Evolutionary conservation across 176 grass and related monocot genomes (phyloP).

Genomic region (Microstegium vimineum): DNA sequence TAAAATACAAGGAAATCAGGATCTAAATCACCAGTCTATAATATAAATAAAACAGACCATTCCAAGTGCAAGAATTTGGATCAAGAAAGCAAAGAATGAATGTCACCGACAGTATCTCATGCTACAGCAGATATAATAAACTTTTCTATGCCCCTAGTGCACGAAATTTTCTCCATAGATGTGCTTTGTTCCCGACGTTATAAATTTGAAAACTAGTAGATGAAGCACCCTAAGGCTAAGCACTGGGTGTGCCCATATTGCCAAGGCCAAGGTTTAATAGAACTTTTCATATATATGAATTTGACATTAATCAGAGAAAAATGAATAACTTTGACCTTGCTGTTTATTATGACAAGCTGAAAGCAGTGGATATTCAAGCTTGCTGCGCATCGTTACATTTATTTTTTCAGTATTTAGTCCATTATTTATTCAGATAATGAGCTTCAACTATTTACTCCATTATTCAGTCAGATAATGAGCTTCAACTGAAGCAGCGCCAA

Average conservation of each 20-base stretch:
- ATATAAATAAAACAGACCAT: background rate
- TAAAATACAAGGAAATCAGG: background rate
- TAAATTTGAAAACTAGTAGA: background rate
- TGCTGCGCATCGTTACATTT: background rate
- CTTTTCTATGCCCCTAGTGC: background rate
- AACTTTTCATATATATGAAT: background rate
- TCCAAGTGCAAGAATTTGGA: constrained; percentile 11
- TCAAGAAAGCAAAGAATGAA: constrained; percentile 12
- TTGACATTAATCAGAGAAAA: background rate
- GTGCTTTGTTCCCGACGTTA: background rate
- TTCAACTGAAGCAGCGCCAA: background rate
- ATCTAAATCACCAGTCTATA: background rate
- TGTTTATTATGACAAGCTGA: constrained; percentile 5
- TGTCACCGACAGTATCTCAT: background rate
- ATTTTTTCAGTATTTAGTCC: background rate
- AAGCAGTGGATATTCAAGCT: background rate
- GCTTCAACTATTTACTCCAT: too few species aligned
- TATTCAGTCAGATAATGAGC: constrained; percentile 1
- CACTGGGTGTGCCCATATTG: background rate
- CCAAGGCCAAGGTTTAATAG: background rate
- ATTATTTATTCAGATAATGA: background rate
- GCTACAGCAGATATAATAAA: background rate
- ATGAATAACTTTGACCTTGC: background rate
- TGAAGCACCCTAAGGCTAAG: constrained; percentile 2
- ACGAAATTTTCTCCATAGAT: background rate